Conservation (phyloP, 1,284 basidiomycete species). For the Papiliotrema laurentii region DNA sequence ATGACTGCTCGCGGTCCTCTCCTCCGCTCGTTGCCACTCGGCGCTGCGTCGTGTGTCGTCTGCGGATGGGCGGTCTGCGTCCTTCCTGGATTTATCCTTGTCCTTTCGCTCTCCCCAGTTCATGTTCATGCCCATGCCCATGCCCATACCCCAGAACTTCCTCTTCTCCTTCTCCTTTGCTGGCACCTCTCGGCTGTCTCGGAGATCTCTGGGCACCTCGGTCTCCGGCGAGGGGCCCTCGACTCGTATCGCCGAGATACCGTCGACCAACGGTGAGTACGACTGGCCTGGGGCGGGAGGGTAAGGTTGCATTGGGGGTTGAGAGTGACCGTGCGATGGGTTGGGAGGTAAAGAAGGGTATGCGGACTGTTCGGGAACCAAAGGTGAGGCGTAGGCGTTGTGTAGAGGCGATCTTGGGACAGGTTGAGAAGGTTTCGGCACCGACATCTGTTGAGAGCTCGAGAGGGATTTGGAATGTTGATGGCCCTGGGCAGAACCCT, state of each 20-base stretch:
- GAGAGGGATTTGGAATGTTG: not conserved
- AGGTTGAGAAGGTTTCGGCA: conserved; percentile 10
- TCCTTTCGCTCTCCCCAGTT: conserved; percentile 17
- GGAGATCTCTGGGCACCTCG: conserved; percentile 3
- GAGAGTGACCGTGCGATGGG: not conserved
- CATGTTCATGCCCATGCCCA: conserved; percentile 12
- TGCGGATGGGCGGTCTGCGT: conserved; percentile 1
- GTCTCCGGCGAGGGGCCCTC: conserved; percentile 4
- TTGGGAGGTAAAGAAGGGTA: not conserved
- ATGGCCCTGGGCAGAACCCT: conserved; percentile 5
- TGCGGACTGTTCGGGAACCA: not conserved
- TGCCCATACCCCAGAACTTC: conserved; percentile 31
- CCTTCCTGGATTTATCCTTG: conserved; percentile 9
- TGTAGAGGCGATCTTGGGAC: conserved; percentile 11
- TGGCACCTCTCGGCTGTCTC: too few species aligned
- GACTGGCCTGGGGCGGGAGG: not conserved
- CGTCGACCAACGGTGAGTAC: conserved; percentile 4
- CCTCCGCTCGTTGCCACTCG: conserved; percentile 3
- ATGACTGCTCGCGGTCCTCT: conserved; percentile 9
- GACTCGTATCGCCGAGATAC: conserved; percentile 6
- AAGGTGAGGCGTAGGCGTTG: conserved; percentile 9
- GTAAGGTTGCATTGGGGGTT: not conserved
- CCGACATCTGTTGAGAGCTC: not conserved
- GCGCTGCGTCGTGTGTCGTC: conserved; percentile 5
- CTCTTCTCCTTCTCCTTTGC: conserved; percentile 30